These are phyloP conservation scores for Asterionellopsis glacialis DNA, from an alignment of 108 stramenopile genomes.

Conservation along the genomic window DNA sequence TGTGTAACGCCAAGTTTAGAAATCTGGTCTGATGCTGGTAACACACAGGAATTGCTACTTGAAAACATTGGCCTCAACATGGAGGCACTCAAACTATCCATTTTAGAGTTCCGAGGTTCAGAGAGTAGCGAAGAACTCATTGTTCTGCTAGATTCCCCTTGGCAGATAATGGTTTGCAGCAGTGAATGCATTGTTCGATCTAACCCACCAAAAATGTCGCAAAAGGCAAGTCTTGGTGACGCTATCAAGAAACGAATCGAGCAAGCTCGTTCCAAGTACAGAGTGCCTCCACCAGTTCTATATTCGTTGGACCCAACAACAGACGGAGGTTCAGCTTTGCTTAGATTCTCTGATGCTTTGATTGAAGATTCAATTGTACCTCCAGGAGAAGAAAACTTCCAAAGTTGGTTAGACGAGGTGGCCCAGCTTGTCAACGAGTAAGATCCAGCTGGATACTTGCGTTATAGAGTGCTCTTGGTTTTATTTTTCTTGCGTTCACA, in stretches of 20 bases:
- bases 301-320: conserved; percentile 2
- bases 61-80: conserved; percentile 19
- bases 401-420: conserved; percentile 15
- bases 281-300: conserved; percentile 12
- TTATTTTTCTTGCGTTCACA: too few species aligned
- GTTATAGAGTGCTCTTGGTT: too few species aligned
- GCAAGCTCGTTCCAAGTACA: conserved; percentile 14
- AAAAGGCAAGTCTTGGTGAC: conserved; percentile 4
- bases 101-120: conserved; percentile 8
- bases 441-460: not conserved
- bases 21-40: conserved; percentile 22
- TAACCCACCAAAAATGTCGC: conserved; percentile 4
- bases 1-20: conserved; percentile 41
- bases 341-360: conserved; percentile 3
- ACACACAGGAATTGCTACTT: conserved; percentile 9
- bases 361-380: conserved; percentile 16
- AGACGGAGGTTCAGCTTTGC: not conserved
- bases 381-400: conserved; percentile 4
- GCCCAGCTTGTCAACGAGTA: conserved; percentile 14
- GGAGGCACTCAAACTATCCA: conserved; percentile 10
- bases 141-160: conserved; percentile 35
- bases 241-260: conserved; percentile 3
- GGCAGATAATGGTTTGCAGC: conserved; percentile 5
- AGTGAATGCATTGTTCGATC: not conserved
- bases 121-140: conserved; percentile 2